Conservation (phyloP, 1,284 basidiomycete species). For the Rhodotorula sp. region DNA sequence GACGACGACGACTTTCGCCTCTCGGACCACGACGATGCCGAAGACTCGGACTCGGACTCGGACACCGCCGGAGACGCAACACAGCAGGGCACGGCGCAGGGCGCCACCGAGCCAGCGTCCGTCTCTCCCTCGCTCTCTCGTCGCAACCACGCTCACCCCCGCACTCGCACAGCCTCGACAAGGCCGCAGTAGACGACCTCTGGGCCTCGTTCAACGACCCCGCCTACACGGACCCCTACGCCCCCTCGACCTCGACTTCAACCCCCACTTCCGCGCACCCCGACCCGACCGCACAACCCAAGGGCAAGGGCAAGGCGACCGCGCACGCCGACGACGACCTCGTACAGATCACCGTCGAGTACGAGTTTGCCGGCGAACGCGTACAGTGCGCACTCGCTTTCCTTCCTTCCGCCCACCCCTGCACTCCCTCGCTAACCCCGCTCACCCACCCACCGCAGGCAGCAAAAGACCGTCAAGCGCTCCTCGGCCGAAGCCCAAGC, state of each 20-base stretch:
- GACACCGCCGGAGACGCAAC: slow-evolving; percentile 12
- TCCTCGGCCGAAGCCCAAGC: slow-evolving; percentile 69
- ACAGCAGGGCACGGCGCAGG: background rate
- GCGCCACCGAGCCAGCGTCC: background rate
- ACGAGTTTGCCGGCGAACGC: slow-evolving; percentile 71
- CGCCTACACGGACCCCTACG: slow-evolving; percentile 12
- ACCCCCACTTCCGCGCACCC: background rate
- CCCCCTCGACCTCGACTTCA: background rate
- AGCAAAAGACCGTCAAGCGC: slow-evolving; percentile 68
- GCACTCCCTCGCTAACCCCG: too few species aligned
- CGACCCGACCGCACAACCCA: background rate
- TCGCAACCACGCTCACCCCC: background rate
- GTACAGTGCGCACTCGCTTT: slow-evolving; percentile 58
- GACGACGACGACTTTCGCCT: slow-evolving; percentile 32
- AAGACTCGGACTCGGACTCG: slow-evolving; percentile 15
- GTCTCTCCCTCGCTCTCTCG: background rate
- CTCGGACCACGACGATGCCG: background rate
- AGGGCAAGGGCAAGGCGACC: slow-evolving; percentile 22
- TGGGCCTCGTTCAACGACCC: slow-evolving; percentile 44
- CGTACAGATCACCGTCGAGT: slow-evolving; percentile 67
- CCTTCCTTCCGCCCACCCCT: too few species aligned
- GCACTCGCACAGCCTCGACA: slow-evolving; percentile 25
- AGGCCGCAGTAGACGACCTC: slow-evolving; percentile 38
- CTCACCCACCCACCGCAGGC: too few species aligned
- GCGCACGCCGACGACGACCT: slow-evolving; percentile 46